Conservation (phyloP, 768 basidiomycete species). For the Lactarius psammicola region DNA sequence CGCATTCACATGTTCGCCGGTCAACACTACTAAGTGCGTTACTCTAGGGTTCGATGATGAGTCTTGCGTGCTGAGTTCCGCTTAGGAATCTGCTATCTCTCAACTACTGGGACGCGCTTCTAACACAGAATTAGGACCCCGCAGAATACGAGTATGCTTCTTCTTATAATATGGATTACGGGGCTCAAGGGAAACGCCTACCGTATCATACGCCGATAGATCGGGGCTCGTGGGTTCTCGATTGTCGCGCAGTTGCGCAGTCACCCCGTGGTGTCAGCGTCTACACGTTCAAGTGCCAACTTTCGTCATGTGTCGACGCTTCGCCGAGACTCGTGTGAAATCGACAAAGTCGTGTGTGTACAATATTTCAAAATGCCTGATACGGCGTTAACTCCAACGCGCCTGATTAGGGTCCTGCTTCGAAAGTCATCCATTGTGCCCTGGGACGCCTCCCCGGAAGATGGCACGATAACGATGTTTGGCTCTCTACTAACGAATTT, state of each 20-base stretch:
- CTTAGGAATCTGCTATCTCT: neutral
- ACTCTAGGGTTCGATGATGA: neutral
- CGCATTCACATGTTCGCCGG: neutral
- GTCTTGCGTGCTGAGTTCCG: neutral
- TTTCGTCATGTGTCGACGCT: neutral
- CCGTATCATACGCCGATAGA: neutral
- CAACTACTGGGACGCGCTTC: neutral
- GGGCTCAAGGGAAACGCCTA: neutral
- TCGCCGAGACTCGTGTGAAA: neutral
- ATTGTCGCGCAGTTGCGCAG: neutral
- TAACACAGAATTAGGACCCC: neutral
- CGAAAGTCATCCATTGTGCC: conserved; percentile 12
- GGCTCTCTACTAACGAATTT: neutral
- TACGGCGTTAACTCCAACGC: neutral
- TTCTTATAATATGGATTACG: neutral
- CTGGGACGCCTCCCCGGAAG: neutral
- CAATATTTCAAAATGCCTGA: neutral
- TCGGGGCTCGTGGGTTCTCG: neutral
- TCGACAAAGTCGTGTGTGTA: neutral
- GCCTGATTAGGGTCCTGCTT: conserved; percentile 5
- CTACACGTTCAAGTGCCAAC: neutral
- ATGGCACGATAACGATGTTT: neutral
- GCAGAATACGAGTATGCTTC: neutral
- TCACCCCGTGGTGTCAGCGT: neutral
- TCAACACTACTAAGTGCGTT: neutral